phyloP scores from a whole-genome alignment of 306 rosid genomes.

The Oemleria cerasiformis region DNA sequence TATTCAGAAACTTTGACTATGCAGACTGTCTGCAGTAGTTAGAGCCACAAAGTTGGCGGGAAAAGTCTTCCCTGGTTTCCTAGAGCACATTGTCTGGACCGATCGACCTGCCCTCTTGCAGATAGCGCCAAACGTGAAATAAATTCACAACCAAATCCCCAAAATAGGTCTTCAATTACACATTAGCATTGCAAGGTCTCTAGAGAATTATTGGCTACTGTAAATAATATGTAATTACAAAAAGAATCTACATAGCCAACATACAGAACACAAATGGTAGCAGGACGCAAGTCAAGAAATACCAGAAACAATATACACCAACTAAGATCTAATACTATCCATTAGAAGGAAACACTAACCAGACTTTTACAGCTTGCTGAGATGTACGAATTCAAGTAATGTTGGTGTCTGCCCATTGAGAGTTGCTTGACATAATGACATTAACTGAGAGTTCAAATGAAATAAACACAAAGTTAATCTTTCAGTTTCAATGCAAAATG shows the following conservation, averaged over 20 bases:
- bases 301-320: not conserved
- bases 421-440: not conserved
- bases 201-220: not conserved
- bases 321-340: not conserved
- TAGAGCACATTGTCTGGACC: slow-evolving; percentile 1
- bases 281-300: not conserved
- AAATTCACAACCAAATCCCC: not conserved
- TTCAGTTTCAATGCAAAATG: not conserved
- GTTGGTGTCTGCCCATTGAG: not conserved
- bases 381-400: slow-evolving; percentile 1
- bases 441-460: not conserved
- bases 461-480: not conserved
- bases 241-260: not conserved
- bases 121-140: not conserved
- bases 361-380: not conserved
- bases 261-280: not conserved
- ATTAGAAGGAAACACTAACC: not conserved
- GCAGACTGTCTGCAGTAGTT: not conserved
- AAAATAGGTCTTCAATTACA: not conserved
- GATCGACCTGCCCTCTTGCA: not conserved
- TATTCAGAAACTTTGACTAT: not conserved
- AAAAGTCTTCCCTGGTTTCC: not conserved
- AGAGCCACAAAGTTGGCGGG: not conserved
- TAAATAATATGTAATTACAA: not conserved
- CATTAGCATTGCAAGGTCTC: not conserved